Percentiles rank a stretch among this genome's conserved stretches.
Conservation (phyloP, 2,329 filamentous ascomycete genomes). For the Myriosclerotinia duriaeana region DNA sequence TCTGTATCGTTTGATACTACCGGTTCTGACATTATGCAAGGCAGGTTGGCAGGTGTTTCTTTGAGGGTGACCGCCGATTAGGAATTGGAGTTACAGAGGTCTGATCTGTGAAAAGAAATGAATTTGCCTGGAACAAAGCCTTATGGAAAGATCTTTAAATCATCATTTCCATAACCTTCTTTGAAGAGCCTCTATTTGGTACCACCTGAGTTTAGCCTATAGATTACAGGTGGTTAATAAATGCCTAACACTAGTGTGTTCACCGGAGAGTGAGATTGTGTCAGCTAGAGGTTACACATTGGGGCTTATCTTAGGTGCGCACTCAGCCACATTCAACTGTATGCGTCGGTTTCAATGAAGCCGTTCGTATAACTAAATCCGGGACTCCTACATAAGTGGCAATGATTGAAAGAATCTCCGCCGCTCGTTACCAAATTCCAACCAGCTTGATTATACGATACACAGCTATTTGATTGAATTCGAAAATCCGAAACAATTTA, state of each 20-base stretch:
- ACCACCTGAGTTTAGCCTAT: background rate
- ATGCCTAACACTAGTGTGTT: background rate
- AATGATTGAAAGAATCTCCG: background rate
- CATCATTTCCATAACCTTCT: background rate
- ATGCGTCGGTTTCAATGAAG: background rate
- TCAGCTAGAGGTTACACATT: background rate
- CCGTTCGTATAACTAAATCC: background rate
- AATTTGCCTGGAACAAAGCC: conserved; percentile 11
- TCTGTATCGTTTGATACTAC: background rate
- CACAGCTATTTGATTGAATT: background rate
- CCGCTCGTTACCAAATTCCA: background rate
- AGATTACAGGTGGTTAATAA: background rate
- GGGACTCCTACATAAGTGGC: background rate
- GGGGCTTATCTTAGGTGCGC: background rate
- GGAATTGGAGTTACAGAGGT: background rate
- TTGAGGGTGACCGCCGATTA: no score
- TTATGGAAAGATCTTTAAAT: conserved; percentile 4
- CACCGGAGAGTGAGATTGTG: background rate
- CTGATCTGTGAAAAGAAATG: background rate
- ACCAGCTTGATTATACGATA: background rate
- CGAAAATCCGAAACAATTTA: background rate
- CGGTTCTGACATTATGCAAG: background rate
- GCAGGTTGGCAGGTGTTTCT: background rate
- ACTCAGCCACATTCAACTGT: background rate
- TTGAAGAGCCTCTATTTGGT: conserved; percentile 5